Base-by-base conservation (phyloP, 768 basidiomycete species). In the Panellus pusillus region DNA sequence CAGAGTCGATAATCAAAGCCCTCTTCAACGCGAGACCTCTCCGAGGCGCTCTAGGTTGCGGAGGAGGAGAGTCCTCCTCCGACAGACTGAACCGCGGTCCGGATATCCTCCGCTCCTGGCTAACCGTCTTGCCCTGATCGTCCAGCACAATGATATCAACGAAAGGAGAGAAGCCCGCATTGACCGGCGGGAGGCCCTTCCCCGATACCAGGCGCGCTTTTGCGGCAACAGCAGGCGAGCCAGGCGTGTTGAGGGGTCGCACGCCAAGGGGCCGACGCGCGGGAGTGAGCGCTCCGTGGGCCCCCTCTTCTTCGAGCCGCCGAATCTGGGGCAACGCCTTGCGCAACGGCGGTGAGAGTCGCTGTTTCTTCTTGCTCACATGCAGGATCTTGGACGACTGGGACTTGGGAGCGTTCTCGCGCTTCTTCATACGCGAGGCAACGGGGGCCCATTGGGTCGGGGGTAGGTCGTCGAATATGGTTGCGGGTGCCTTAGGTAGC, bases 121-220 rank as follows among this genome's bases (percentile, higher is more conserved):
- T 79, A 40, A 91, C 54, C 31, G 73, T 79, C 45, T 67, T 73
- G 12, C 89, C 89, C 28, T 72, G 64, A 28, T 79, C 76, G 65
- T 91, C 88, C 19, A 90, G 50, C 32, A 87, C 72, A 35, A 84
- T 71, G 46, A 91, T 90, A 42, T 91, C 75, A 12, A 89, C 76
- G 17, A 80, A 66, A 1, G 82, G 79, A 1, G 77, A 72, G 37
- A 71, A 70, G 7, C 76, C 70, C 55, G 70, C 69, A 44, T 61
- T 69, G 38, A 65, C 68, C 72, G 64, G 58, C n/a, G 69, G 66
- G 2, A 62, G 67, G 35, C 55, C 47, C 50, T 68, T 71, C 3
- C 63, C 53, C 40, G 60, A 54, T 35, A 65, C 31, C 46, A 63
- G 69, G 65, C 58, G 57, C 59, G 62, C 56, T 55, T 28, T 54